These are phyloP conservation scores for Pleurotus djamor DNA, from an alignment of 768 basidiomycete species.

Conservation along the genomic window DNA sequence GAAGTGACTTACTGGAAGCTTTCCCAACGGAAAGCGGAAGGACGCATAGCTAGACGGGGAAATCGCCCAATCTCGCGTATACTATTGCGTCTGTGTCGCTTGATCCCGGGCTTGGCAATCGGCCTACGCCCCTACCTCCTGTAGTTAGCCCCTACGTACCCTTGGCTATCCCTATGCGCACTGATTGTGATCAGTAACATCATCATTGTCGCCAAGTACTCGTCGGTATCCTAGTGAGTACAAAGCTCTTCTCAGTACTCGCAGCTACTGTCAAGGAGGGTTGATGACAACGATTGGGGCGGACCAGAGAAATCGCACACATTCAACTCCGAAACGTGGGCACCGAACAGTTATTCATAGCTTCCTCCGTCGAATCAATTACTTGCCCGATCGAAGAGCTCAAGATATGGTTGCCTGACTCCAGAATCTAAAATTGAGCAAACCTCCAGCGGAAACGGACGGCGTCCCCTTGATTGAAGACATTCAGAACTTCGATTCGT, in stretches of 20 bases:
- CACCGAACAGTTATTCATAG: no score
- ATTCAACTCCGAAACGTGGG: no score
- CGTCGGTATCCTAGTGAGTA: no score
- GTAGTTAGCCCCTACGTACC: no score
- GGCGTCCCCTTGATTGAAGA: neutral
- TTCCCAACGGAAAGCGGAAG: slow-evolving; percentile 1
- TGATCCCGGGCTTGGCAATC: neutral
- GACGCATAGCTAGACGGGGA: neutral
- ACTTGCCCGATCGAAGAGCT: neutral
- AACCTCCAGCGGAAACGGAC: neutral
- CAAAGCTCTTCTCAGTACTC: no score
- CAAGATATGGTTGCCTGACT: neutral
- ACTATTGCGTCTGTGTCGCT: neutral
- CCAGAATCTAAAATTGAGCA: neutral
- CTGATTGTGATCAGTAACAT: no score
- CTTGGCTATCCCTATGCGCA: no score
- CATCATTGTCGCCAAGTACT: no score
- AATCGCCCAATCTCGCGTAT: neutral
- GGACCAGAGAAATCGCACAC: no score
- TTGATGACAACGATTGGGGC: no score
- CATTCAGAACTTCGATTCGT: neutral
- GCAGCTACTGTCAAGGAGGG: no score
- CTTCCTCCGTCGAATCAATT: neutral
- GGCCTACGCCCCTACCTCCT: no score
- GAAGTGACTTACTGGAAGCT: neutral